Conservation (phyloP, 805 yeast genomes). For the Candida golubevii region DNA sequence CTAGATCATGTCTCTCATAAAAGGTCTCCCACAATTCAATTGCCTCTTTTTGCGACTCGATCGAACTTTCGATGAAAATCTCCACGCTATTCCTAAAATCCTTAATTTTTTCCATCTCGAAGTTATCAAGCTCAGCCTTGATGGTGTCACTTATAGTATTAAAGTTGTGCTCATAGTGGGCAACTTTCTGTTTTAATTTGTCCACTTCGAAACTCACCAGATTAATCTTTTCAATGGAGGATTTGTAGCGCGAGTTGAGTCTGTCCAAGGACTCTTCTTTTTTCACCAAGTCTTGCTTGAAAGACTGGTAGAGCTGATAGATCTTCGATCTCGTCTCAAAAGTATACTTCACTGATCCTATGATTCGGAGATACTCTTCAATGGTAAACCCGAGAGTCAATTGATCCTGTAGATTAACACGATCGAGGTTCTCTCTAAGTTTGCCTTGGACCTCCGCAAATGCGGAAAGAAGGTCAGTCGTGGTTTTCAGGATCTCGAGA, state of each 20-base stretch:
- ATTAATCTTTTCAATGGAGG: slow-evolving; percentile 60
- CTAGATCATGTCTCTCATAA: slow-evolving; percentile 48
- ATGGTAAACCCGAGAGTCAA: slow-evolving; percentile 80
- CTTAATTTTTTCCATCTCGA: slow-evolving; percentile 70
- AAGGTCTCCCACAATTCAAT: slow-evolving; percentile 88
- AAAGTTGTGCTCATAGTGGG: slow-evolving; percentile 53
- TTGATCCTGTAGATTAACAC: slow-evolving; percentile 80
- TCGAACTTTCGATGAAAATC: slow-evolving; percentile 81
- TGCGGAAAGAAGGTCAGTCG: slow-evolving; percentile 59
- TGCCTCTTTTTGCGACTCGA: slow-evolving; percentile 89
- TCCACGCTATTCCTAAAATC: slow-evolving; percentile 90
- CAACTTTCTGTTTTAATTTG: slow-evolving; percentile 49
- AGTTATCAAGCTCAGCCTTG: slow-evolving; percentile 59
- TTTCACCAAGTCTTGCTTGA: slow-evolving; percentile 42
- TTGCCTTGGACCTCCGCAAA: slow-evolving; percentile 71
- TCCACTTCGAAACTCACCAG: slow-evolving; percentile 56
- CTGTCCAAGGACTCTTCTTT: slow-evolving; percentile 44
- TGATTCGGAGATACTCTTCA: slow-evolving; percentile 79
- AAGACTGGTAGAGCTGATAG: slow-evolving; percentile 39
- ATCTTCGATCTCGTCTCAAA: slow-evolving; percentile 69
- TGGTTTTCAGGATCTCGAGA: slow-evolving; percentile 66
- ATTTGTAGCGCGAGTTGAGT: slow-evolving; percentile 39
- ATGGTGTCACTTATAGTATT: slow-evolving; percentile 62
- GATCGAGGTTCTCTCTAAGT: slow-evolving; percentile 67
- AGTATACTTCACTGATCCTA: slow-evolving; percentile 69